Conservation (phyloP, 805 yeast species). For the Saitoella complicata region DNA sequence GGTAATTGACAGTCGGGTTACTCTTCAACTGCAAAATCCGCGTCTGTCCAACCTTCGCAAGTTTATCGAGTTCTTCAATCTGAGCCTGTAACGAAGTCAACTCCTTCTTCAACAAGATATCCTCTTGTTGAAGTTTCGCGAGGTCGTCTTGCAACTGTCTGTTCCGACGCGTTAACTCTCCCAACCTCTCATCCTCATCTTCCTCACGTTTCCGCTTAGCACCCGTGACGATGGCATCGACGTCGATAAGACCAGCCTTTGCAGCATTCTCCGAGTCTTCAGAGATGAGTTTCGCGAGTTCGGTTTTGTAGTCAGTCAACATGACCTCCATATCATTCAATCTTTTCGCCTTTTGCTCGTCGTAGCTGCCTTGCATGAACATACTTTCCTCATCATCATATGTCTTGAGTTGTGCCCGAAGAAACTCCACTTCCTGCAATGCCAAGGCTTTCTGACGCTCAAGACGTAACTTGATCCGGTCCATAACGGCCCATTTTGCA, state of each 20-base stretch:
- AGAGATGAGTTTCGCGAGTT: slow-evolving; percentile 29
- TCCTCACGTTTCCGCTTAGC: slow-evolving; percentile 3
- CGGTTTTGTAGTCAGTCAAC: slow-evolving; percentile 39
- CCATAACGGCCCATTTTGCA: slow-evolving; percentile 11
- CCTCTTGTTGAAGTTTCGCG: background rate
- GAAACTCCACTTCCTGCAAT: slow-evolving; percentile 40
- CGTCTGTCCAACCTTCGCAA: slow-evolving; percentile 20
- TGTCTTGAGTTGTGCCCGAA: slow-evolving; percentile 39
- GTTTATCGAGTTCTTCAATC: too few relatives aligned
- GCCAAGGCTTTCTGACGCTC: slow-evolving; percentile 38
- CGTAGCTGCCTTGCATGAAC: slow-evolving; percentile 11
- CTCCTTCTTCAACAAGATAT: too few relatives aligned
- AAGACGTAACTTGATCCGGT: slow-evolving; percentile 18
- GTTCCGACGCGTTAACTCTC: slow-evolving; percentile 28
- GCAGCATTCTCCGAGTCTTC: slow-evolving; percentile 23
- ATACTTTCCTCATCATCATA: slow-evolving; percentile 25
- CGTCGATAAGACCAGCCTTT: slow-evolving; percentile 1
- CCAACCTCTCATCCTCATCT: slow-evolving; percentile 17
- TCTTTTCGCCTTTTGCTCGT: slow-evolving; percentile 13
- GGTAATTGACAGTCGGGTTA: slow-evolving; percentile 50
- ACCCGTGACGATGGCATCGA: background rate
- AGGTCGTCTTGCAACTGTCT: slow-evolving; percentile 20
- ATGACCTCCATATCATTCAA: slow-evolving; percentile 28
- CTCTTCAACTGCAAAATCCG: slow-evolving; percentile 46
- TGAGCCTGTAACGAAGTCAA: too few relatives aligned